phyloP scores from a whole-genome alignment of 768 basidiomycete genomes.

The Suillus alpinus region DNA sequence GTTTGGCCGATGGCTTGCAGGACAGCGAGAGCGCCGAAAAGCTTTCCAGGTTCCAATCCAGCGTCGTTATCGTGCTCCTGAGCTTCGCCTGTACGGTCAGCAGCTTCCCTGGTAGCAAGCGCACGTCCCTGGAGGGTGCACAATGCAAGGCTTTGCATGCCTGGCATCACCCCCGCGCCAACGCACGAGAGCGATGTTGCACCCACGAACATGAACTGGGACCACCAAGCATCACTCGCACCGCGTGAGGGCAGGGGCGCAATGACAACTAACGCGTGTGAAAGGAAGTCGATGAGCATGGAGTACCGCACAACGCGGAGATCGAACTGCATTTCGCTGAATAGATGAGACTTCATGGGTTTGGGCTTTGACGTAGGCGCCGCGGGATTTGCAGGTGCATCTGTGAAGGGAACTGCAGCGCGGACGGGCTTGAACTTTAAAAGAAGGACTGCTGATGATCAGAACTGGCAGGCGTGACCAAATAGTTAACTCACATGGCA shows the following conservation, averaged over 20 bases:
- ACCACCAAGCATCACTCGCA: conserved; percentile 18
- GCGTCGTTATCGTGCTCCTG: conserved; percentile 16
- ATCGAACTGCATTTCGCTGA: conserved; percentile 67
- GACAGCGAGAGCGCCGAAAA: conserved; percentile 73
- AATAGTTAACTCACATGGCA: conserved; percentile 53
- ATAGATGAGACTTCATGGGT: conserved; percentile 49
- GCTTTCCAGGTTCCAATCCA: conserved; percentile 44
- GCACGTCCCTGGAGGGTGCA: conserved; percentile 48
- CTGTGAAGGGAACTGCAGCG: conserved; percentile 2
- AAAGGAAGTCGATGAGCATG: conserved; percentile 63
- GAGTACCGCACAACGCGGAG: conserved; percentile 62
- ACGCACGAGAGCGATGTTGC: conserved; percentile 63
- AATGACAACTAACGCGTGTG: conserved; percentile 59
- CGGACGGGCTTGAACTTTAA: conserved; percentile 53
- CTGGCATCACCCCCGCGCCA: conserved; percentile 67
- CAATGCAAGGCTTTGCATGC: conserved; percentile 70
- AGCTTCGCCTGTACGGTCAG: conserved; percentile 18
- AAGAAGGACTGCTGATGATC: conserved; percentile 50
- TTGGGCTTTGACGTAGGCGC: conserved; percentile 43
- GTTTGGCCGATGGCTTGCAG: conserved; percentile 65
- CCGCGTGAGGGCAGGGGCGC: conserved; percentile 42
- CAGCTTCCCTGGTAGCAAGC: conserved; percentile 34
- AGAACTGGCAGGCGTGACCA: conserved; percentile 30
- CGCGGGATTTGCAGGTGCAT: conserved; percentile 5
- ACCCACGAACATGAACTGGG: conserved; percentile 49